Percentiles rank a stretch among this genome's conserved stretches.
phyloP scores from a whole-genome alignment of 2,329 filamentous ascomycete genomes.

The Diaporthe vaccinii region DNA sequence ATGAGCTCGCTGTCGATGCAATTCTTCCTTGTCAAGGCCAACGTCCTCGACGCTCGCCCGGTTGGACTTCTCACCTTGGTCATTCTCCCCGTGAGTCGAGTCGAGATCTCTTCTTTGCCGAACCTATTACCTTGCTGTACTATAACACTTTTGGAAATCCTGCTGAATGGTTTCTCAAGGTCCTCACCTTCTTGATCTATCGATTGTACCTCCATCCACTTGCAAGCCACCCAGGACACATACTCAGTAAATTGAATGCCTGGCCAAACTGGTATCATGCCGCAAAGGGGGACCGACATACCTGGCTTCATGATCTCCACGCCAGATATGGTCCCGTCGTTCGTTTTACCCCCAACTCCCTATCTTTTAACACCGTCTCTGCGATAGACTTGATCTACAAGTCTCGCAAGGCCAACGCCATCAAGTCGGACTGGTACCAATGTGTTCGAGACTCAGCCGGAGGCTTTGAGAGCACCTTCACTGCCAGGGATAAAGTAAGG shows the following conservation, averaged over 20 bases:
- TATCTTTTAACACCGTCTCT: background rate
- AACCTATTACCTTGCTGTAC: background rate
- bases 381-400: background rate
- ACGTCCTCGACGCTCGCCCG: background rate
- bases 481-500: background rate
- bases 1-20: background rate
- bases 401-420: background rate
- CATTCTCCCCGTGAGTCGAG: background rate
- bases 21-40: background rate
- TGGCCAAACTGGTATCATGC: slow-evolving; percentile 2
- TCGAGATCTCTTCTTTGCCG: background rate
- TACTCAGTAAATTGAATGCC: background rate
- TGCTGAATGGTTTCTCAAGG: background rate
- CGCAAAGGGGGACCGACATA: slow-evolving; percentile 6
- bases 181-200: background rate
- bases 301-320: background rate
- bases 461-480: slow-evolving; percentile 7
- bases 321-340: slow-evolving; percentile 16
- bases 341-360: background rate
- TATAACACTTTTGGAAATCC: background rate
- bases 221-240: background rate
- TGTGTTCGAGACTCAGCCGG: slow-evolving; percentile 7
- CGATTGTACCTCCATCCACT: slow-evolving; percentile 1
- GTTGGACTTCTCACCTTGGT: background rate
- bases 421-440: slow-evolving; percentile 14